These are phyloP conservation scores for Remersonia thermophila DNA, from an alignment of 2,329 filamentous ascomycete species.

Conservation along the genomic window DNA sequence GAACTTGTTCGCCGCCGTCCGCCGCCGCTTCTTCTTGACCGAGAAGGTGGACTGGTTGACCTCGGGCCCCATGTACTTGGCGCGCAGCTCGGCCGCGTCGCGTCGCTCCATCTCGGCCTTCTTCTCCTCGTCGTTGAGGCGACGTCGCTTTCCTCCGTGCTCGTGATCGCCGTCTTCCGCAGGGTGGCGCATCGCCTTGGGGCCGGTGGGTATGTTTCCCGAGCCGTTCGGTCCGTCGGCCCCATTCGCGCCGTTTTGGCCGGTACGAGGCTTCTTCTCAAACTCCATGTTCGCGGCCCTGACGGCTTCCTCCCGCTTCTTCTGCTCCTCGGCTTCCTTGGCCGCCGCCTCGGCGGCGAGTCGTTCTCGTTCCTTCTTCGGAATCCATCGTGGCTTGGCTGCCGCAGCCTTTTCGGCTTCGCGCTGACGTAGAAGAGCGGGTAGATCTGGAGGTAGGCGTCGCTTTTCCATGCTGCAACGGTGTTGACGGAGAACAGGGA, in stretches of 20 bases:
- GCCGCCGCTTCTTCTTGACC: conserved; percentile 86
- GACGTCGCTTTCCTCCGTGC: conserved; percentile 34
- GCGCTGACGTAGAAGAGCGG: conserved; percentile 60
- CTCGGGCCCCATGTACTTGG: conserved; percentile 85
- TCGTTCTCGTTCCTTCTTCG: conserved; percentile 69
- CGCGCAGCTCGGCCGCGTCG: conserved; percentile 61
- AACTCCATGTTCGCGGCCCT: conserved; percentile 9
- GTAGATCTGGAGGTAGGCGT: conserved; percentile 17
- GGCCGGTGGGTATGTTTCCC: conserved; percentile 52
- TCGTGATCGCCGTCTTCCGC: conserved; percentile 23
- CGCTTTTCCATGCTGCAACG: conserved; percentile 11
- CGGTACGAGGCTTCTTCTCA: conserved; percentile 16
- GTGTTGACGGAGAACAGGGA: no score
- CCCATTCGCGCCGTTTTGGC: conserved; percentile 18
- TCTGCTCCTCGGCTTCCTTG: conserved; percentile 47
- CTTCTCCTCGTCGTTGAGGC: conserved; percentile 26
- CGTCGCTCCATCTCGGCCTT: conserved; percentile 38
- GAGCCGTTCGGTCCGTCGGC: conserved; percentile 11
- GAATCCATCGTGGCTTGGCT: conserved; percentile 46
- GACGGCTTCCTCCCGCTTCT: conserved; percentile 11
- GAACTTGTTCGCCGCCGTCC: conserved; percentile 93
- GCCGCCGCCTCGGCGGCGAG: conserved; percentile 65
- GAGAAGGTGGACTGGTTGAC: conserved; percentile 76
- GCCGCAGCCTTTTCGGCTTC: conserved; percentile 42
- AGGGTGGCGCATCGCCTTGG: conserved; percentile 50